Evolutionary conservation across 177 flowering plant genomes (phyloP).

Genomic region (Vitis hybrid): DNA sequence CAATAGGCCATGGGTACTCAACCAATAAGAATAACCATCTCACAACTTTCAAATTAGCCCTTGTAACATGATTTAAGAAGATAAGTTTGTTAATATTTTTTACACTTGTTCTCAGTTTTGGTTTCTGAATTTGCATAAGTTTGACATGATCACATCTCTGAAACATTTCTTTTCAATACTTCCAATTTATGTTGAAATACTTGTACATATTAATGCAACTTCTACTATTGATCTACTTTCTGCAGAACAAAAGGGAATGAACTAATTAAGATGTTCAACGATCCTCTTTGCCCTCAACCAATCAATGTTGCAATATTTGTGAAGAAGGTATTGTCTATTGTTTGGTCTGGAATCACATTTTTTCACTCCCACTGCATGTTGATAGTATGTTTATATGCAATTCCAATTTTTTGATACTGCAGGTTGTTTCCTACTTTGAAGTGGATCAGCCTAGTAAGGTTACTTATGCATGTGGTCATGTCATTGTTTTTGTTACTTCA

Average conservation of each 20-base stretch:
- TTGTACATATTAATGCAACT: no score
- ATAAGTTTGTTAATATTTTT: neutral
- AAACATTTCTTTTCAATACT: no score
- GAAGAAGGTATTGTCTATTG: slow-evolving; percentile 52
- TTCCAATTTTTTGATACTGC: slow-evolving; percentile 17
- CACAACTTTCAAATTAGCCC: no score
- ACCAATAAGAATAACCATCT: no score
- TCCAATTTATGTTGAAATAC: no score
- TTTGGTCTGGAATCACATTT: neutral
- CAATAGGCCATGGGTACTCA: no score
- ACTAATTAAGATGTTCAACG: slow-evolving; percentile 54
- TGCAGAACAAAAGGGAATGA: slow-evolving; percentile 68
- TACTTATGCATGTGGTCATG: slow-evolving; percentile 66
- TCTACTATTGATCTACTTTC: neutral
- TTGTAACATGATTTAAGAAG: no score
- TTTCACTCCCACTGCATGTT: neutral
- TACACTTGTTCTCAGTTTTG: neutral
- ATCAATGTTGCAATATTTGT: slow-evolving; percentile 68
- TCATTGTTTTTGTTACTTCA: slow-evolving; percentile 69
- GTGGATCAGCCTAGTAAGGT: slow-evolving; percentile 26
- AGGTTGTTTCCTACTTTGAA: slow-evolving; percentile 66
- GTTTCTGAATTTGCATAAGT: neutral
- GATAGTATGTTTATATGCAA: neutral
- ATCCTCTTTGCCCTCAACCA: slow-evolving; percentile 66
- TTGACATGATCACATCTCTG: no score